Percentiles rank a stretch among this genome's conserved stretches.
These are phyloP conservation scores for Bassia scoparia DNA, from an alignment of 148 eudicot species.

Conservation along the genomic window DNA sequence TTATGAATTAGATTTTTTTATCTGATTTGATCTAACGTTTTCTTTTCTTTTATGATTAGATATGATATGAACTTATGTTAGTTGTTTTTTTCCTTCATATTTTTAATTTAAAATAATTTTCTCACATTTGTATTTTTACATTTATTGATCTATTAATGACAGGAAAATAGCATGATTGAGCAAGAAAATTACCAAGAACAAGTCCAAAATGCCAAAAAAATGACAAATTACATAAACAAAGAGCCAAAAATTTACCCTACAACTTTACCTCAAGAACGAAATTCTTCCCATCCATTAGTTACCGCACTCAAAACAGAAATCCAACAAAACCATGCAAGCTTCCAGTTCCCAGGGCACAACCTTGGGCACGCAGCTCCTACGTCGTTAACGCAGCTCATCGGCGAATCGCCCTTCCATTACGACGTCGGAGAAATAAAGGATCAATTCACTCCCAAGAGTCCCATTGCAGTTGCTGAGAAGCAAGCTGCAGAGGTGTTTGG, in stretches of 20 bases:
- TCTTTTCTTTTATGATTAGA: too few species aligned
- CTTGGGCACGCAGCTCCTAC: slow-evolving; percentile 67
- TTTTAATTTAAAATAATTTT: too few species aligned
- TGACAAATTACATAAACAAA: slow-evolving; percentile 6
- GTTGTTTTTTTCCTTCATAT: too few species aligned
- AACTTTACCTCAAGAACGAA: slow-evolving; percentile 14
- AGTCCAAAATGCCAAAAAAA: not conserved
- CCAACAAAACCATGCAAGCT: slow-evolving; percentile 53
- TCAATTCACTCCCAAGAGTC: slow-evolving; percentile 58
- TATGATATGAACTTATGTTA: too few species aligned
- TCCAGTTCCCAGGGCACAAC: slow-evolving; percentile 81
- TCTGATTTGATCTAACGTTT: too few species aligned
- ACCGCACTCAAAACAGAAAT: slow-evolving; percentile 55
- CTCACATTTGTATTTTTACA: too few species aligned
- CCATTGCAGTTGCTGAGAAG: slow-evolving; percentile 57
- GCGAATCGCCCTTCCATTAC: slow-evolving; percentile 43
- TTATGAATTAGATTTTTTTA: too few species aligned
- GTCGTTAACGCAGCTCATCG: slow-evolving; percentile 51
- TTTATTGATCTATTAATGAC: not conserved
- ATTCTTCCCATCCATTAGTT: slow-evolving; percentile 46
- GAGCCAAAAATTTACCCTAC: not conserved
- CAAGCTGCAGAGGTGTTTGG: slow-evolving; percentile 65
- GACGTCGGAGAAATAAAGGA: slow-evolving; percentile 65
- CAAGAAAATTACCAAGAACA: slow-evolving; percentile 22
- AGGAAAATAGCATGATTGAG: slow-evolving; percentile 30